phyloP scores from a whole-genome alignment of 2,329 filamentous ascomycete species.

The Alternaria postmessia region DNA sequence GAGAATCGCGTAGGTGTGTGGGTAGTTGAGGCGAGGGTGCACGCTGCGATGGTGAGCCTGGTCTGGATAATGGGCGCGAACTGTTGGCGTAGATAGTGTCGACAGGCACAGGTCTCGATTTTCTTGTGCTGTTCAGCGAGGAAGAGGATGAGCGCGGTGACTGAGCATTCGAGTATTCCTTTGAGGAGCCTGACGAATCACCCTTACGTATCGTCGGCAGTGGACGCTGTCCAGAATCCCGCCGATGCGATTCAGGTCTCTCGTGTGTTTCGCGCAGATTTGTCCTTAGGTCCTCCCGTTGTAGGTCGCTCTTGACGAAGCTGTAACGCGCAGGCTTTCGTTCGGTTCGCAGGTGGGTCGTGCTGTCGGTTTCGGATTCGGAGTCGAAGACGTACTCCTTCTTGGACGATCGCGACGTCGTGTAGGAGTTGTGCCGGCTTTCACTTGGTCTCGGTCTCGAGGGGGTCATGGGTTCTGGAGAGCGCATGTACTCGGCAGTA shows the following conservation, averaged over 20 bases:
- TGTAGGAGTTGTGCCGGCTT: slow-evolving; percentile 34
- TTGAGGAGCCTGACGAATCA: slow-evolving; percentile 38
- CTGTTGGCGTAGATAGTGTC: slow-evolving; percentile 27
- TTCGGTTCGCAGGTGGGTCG: slow-evolving; percentile 38
- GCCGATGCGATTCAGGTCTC: slow-evolving; percentile 25
- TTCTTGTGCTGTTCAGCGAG: slow-evolving; percentile 33
- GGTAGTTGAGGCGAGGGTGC: slow-evolving; percentile 41
- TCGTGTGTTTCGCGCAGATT: slow-evolving; percentile 32
- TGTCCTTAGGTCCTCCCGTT: slow-evolving; percentile 44
- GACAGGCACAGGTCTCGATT: slow-evolving; percentile 27
- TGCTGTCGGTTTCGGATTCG: slow-evolving; percentile 40
- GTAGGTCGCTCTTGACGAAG: slow-evolving; percentile 49
- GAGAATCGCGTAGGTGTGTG: slow-evolving; percentile 33
- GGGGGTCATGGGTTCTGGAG: slow-evolving; percentile 59
- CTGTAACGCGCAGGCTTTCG: slow-evolving; percentile 50
- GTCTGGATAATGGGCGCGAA: slow-evolving; percentile 31
- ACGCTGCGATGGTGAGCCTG: slow-evolving; percentile 38
- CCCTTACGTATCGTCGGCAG: slow-evolving; percentile 24
- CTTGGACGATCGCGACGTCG: slow-evolving; percentile 26
- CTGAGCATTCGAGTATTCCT: slow-evolving; percentile 33
- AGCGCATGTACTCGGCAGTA: slow-evolving; percentile 55
- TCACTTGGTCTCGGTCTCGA: slow-evolving; percentile 38
- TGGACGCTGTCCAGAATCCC: slow-evolving; percentile 25
- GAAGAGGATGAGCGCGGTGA: slow-evolving; percentile 46
- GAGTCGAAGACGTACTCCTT: slow-evolving; percentile 44